phyloP scores from a whole-genome alignment of 2,329 filamentous ascomycete species.

The Lomentospora prolificans region DNA sequence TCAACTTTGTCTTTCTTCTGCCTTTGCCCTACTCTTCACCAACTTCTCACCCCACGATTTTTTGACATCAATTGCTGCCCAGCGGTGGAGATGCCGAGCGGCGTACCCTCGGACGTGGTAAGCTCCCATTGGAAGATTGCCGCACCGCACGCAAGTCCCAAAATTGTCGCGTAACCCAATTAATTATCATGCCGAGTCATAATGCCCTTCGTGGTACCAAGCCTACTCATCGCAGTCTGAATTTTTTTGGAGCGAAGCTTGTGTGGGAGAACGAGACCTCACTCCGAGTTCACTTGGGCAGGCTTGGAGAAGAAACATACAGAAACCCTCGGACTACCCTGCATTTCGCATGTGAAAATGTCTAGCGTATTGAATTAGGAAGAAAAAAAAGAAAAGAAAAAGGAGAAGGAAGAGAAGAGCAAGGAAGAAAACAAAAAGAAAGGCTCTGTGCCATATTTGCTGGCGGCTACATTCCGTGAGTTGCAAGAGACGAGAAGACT shows the following conservation, averaged over 20 bases:
- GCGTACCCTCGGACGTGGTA: conserved; percentile 17
- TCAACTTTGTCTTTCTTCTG: neutral
- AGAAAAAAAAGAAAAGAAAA: neutral
- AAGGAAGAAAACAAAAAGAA: no score
- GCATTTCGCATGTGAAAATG: neutral
- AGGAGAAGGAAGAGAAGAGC: no score
- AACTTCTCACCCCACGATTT: neutral
- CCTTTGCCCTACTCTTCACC: neutral
- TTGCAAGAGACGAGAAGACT: no score
- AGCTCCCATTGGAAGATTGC: conserved; percentile 15
- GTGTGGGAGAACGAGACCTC: no score
- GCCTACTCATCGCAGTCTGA: no score
- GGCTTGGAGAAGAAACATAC: neutral
- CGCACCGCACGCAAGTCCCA: conserved; percentile 11
- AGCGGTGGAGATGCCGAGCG: neutral
- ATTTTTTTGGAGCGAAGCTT: no score
- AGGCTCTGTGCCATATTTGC: no score
- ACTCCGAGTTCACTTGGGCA: neutral
- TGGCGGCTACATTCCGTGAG: no score
- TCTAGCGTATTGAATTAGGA: neutral
- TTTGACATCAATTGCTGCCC: neutral
- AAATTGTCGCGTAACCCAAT: no score
- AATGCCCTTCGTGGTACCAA: no score
- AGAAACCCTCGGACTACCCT: neutral
- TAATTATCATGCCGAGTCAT: no score